Conservation (phyloP, 192 early-diverging fungal species). For the Backusella tuberculispora region DNA sequence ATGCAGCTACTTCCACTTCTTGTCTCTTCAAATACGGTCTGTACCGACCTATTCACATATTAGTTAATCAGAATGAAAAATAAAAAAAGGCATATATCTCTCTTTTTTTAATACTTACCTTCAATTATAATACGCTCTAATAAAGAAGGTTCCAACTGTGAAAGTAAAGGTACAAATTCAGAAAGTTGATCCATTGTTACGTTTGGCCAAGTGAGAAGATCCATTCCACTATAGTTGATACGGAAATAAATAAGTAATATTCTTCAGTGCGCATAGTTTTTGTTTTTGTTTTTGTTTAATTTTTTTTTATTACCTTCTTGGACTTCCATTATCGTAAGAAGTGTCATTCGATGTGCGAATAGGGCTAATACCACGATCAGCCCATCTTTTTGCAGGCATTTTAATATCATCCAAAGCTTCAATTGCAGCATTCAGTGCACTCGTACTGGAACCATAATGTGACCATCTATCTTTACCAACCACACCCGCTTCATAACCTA, state of each 20-base stretch:
- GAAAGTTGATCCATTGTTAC: constrained; percentile 49
- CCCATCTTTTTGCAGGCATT: constrained; percentile 60
- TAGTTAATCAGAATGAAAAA: not conserved
- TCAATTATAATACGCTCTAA: constrained; percentile 62
- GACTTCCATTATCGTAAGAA: constrained; percentile 25
- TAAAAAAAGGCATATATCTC: not conserved
- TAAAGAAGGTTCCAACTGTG: constrained; percentile 52
- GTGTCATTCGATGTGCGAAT: not conserved
- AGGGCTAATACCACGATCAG: constrained; percentile 39
- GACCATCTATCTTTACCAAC: constrained; percentile 54
- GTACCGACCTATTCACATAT: constrained; percentile 54
- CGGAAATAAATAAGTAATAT: constrained; percentile 3
- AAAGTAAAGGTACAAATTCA: constrained; percentile 60
- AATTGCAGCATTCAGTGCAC: constrained; percentile 53
- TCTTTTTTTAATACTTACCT: constrained; percentile 33
- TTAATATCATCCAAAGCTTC: constrained; percentile 50
- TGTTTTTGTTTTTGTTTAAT: too few species aligned
- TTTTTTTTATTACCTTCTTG: constrained; percentile 27
- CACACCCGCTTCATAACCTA: constrained; percentile 58
- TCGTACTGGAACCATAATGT: constrained; percentile 45
- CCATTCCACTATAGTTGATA: constrained; percentile 47
- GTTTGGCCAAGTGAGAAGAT: constrained; percentile 51
- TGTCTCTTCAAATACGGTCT: constrained; percentile 69
- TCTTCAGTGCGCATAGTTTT: not conserved
- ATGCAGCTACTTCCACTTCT: constrained; percentile 59